Conservation (phyloP, 345 rosid genomes). For the Physaria fendleri region DNA sequence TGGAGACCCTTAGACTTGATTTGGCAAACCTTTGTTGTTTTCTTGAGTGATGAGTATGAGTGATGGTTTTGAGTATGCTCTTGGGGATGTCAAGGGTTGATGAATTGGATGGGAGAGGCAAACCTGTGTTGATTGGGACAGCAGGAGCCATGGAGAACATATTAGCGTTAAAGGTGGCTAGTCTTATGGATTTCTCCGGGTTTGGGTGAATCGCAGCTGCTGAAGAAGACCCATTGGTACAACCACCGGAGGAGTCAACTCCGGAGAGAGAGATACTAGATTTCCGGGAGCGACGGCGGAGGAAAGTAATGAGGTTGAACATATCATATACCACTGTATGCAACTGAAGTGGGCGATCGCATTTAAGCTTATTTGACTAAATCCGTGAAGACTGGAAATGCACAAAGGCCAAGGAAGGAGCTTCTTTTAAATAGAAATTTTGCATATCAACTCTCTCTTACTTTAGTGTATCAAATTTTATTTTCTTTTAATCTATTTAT, state of each 20-base stretch:
- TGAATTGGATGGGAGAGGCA: constrained; percentile 42
- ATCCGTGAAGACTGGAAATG: not conserved
- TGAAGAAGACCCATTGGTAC: constrained; percentile 27
- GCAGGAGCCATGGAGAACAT: constrained; percentile 94
- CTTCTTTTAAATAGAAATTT: constrained; percentile 14
- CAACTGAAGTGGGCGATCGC: constrained; percentile 19
- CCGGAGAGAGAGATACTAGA: constrained; percentile 37
- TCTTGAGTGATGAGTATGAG: constrained; percentile 22
- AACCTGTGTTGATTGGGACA: constrained; percentile 36
- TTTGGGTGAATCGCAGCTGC: constrained; percentile 28
- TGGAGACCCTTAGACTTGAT: constrained; percentile 82
- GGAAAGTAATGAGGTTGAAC: constrained; percentile 54
- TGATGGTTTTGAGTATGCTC: constrained; percentile 69
- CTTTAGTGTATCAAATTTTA: not conserved
- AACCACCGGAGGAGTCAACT: not conserved
- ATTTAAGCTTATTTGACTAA: not conserved
- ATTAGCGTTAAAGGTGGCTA: constrained; percentile 86
- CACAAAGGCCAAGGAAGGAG: not conserved
- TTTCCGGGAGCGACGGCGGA: constrained; percentile 59
- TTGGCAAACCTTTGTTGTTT: constrained; percentile 54
- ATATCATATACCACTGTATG: constrained; percentile 33
- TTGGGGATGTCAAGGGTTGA: constrained; percentile 56
- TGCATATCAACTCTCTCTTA: constrained; percentile 1
- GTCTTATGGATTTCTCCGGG: constrained; percentile 43
- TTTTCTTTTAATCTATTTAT: no score